Percentiles rank a stretch among this genome's conserved stretches.
These are phyloP conservation scores for Endoconidiophora laricicola DNA, from an alignment of 2,329 filamentous ascomycete genomes.

Conservation along the genomic window DNA sequence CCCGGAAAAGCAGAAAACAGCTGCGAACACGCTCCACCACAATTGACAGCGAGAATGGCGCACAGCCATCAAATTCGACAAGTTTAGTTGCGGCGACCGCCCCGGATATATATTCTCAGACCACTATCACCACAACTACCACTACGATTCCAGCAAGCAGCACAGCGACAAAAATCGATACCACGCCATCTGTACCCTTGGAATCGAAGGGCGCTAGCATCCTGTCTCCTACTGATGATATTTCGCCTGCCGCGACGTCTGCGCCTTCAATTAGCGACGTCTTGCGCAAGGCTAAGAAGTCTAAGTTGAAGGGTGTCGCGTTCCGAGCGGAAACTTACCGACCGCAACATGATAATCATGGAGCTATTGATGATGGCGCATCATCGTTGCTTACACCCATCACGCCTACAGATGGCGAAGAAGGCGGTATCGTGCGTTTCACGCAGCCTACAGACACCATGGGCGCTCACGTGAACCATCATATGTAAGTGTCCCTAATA, in stretches of 20 bases:
- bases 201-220: too few species aligned
- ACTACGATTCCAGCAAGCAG: constrained; percentile 18
- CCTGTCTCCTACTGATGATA: too few species aligned
- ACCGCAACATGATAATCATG: constrained; percentile 16
- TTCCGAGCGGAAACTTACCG: constrained; percentile 27
- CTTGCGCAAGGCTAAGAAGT: constrained; percentile 32
- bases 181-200: too few species aligned
- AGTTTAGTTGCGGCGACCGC: not conserved
- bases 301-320: constrained; percentile 36
- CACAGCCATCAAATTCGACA: not conserved
- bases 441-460: constrained; percentile 54
- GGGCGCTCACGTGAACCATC: constrained; percentile 49
- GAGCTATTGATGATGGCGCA: not conserved
- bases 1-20: constrained; percentile 34
- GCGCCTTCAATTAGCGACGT: constrained; percentile 27
- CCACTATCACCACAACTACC: not conserved
- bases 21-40: constrained; percentile 21
- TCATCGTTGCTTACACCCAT: not conserved
- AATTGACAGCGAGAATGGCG: constrained; percentile 29
- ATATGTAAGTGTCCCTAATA: constrained; percentile 49
- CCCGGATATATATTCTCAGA: not conserved
- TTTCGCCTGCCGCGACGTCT: too few species aligned
- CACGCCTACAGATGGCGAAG: not conserved
- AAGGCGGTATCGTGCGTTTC: constrained; percentile 32
- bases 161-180: not conserved